These are phyloP conservation scores for Saccharomycopsis oosterbeekiorum DNA, from an alignment of 805 yeast species.

Conservation along the genomic window DNA sequence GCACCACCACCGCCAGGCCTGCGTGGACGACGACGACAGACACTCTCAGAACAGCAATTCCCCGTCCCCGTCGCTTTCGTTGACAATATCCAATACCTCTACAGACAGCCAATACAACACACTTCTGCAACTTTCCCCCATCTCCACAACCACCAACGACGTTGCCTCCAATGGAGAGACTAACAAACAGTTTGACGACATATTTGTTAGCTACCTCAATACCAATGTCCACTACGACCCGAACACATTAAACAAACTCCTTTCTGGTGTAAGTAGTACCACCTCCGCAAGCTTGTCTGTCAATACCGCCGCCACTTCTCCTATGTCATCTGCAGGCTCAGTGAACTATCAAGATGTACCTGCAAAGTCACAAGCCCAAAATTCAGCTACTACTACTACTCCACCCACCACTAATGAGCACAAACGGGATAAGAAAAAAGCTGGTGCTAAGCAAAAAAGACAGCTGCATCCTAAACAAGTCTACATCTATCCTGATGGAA, in stretches of 20 bases:
- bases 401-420: background rate
- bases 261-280: background rate
- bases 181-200: background rate
- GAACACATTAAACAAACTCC: constrained; percentile 7
- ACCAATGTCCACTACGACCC: constrained; percentile 7
- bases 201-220: constrained; percentile 7
- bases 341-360: background rate
- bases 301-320: background rate
- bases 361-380: background rate
- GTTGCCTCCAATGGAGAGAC: background rate
- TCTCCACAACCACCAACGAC: background rate
- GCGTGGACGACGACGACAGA: background rate
- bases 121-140: constrained; percentile 9
- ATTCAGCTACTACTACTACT: background rate
- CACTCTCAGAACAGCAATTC: constrained; percentile 3
- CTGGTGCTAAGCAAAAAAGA: background rate
- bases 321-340: background rate
- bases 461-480: background rate
- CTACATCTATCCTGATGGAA: background rate
- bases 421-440: background rate
- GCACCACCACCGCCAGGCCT: background rate
- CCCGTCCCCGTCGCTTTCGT: constrained; percentile 14
- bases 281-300: background rate
- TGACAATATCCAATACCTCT: constrained; percentile 13
- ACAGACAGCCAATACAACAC: constrained; percentile 14